Conservation (phyloP, 176 grass and related monocot genomes). For the Dendrocalamus sinicus region DNA sequence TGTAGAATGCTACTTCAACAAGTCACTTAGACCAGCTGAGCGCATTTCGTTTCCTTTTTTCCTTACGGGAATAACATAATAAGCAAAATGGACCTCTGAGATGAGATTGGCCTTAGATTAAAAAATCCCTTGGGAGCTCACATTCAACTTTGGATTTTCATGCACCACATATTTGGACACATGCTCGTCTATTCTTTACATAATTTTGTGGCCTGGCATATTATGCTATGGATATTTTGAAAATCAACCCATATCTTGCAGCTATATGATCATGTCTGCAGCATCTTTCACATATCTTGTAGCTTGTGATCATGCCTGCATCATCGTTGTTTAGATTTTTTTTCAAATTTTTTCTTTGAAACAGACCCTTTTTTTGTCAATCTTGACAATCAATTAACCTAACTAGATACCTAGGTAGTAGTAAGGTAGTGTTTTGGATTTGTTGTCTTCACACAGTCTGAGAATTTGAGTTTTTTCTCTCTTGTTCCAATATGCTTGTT, state of each 20-base stretch:
- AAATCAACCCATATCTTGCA: neutral
- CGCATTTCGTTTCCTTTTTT: neutral
- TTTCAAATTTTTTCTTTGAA: too few species aligned
- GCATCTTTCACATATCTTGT: neutral
- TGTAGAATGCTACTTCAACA: too few species aligned
- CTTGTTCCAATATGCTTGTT: neutral
- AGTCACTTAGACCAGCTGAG: neutral
- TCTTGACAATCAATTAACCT: neutral
- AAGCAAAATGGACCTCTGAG: neutral
- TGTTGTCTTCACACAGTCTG: neutral
- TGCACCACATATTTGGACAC: neutral
- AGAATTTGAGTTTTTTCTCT: neutral
- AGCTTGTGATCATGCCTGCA: neutral
- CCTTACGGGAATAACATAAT: neutral
- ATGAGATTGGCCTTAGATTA: neutral
- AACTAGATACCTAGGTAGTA: neutral
- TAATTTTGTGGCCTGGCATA: neutral
- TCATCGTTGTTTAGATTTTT: too few species aligned
- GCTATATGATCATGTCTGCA: neutral
- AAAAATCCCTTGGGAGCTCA: too few species aligned
- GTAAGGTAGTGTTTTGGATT: neutral
- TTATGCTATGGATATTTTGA: neutral
- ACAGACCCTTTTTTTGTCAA: too few species aligned
- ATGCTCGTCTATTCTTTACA: neutral
- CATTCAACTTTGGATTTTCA: too few species aligned